Percentiles rank a stretch among this genome's conserved stretches.
Evolutionary conservation across 495 filamentous ascomycete species (phyloP).

Genomic region (Neurospora sp.): DNA sequence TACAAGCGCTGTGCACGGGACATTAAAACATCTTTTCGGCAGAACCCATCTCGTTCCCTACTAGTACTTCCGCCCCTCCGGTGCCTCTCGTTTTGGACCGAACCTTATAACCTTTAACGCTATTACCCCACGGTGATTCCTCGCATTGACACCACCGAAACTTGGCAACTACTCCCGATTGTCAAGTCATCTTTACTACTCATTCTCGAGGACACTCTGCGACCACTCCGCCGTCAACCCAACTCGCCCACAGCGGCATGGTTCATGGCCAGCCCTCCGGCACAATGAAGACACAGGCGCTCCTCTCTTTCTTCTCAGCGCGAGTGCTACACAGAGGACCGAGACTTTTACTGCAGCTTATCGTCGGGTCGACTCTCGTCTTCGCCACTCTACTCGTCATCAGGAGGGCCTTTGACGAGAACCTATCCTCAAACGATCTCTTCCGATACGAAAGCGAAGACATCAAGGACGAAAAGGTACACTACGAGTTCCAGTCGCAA

Average conservation of each 20-base stretch:
- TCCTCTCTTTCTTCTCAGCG: slow-evolving; percentile 10
- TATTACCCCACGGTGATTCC: not conserved
- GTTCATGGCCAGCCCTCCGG: slow-evolving; percentile 3
- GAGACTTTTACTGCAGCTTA: slow-evolving; percentile 15
- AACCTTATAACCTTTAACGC: not conserved
- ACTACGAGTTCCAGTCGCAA: not conserved
- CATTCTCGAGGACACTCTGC: not conserved
- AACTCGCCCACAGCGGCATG: not conserved
- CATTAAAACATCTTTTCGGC: not conserved
- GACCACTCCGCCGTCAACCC: not conserved
- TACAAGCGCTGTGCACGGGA: not conserved
- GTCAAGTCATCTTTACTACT: not conserved
- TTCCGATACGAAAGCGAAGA: not conserved
- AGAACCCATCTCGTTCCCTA: not conserved
- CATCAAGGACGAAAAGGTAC: not conserved
- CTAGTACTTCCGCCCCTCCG: not conserved
- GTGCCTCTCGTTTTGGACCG: not conserved
- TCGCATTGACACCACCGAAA: not conserved
- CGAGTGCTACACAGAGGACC: slow-evolving; percentile 16
- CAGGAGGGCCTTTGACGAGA: not conserved
- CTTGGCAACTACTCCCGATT: too few species aligned
- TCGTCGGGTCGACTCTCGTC: slow-evolving; percentile 8
- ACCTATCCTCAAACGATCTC: not conserved
- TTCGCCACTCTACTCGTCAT: slow-evolving; percentile 12
- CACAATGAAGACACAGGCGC: not conserved